phyloP scores from a whole-genome alignment of 2,329 filamentous ascomycete species.

The Hypoxylon sp. region DNA sequence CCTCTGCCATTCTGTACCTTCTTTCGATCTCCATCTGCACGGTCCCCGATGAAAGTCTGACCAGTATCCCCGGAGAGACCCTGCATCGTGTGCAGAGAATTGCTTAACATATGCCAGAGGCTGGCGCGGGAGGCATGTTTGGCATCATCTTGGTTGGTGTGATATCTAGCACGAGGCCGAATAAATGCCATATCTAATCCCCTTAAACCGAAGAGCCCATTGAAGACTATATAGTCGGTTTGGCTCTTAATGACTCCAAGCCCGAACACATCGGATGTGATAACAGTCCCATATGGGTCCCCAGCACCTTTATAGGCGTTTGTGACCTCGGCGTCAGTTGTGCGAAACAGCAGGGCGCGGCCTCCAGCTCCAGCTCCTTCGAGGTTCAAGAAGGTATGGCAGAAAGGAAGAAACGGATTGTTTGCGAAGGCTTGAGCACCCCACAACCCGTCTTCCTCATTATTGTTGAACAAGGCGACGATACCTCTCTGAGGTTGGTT shows the following conservation, averaged over 20 bases:
- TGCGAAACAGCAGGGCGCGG: conserved; percentile 87
- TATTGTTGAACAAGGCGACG: conserved; percentile 91
- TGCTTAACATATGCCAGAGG: conserved; percentile 96
- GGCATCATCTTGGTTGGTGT: conserved; percentile 90
- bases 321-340: conserved; percentile 89
- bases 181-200: conserved; percentile 95
- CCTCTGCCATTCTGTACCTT: conserved; percentile 77
- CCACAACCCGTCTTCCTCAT: conserved; percentile 92
- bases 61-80: conserved; percentile 78
- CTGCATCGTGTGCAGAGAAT: conserved; percentile 81
- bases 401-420: conserved; percentile 83
- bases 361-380: conserved; percentile 96
- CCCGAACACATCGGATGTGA: conserved; percentile 88
- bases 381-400: conserved; percentile 92
- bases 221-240: conserved; percentile 91
- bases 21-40: conserved; percentile 68
- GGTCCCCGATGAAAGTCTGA: conserved; percentile 70
- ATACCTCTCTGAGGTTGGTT: conserved; percentile 85
- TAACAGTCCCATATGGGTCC: conserved; percentile 86
- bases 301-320: conserved; percentile 79
- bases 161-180: conserved; percentile 86
- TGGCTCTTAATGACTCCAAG: conserved; percentile 83
- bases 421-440: conserved; percentile 88
- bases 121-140: conserved; percentile 79
- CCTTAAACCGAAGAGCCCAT: conserved; percentile 82